A percentile compares a stretch with the other conserved stretches of the same genome.
phyloP scores from a whole-genome alignment of 2,329 filamentous ascomycete genomes.

The Alternaria sp. region DNA sequence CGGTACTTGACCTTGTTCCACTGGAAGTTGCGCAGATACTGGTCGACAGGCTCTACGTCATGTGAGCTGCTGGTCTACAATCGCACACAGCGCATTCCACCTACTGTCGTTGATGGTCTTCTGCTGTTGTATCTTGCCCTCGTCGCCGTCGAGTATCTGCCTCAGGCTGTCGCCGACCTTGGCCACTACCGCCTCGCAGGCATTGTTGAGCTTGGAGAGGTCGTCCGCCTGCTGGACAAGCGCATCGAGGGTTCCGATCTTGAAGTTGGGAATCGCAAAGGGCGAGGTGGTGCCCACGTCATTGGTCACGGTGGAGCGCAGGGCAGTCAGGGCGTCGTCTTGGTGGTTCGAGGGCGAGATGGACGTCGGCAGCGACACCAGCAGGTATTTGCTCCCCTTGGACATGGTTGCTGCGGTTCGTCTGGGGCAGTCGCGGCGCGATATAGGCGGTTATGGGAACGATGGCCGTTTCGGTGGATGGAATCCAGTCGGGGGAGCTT shows the following conservation, averaged over 20 bases:
- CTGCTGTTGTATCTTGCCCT: constrained; percentile 81
- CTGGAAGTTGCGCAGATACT: constrained; percentile 85
- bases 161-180: constrained; percentile 89
- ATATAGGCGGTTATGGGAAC: constrained; percentile 23
- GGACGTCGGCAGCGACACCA: constrained; percentile 87
- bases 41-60: constrained; percentile 83
- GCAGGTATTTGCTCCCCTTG: constrained; percentile 71
- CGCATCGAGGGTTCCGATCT: constrained; percentile 94
- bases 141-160: constrained; percentile 81
- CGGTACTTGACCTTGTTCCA: constrained; percentile 99
- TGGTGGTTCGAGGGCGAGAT: constrained; percentile 81
- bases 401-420: constrained; percentile 46
- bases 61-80: constrained; percentile 6
- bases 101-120: constrained; percentile 92
- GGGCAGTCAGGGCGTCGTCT: constrained; percentile 79
- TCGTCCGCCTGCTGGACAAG: constrained; percentile 97
- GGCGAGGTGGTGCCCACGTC: constrained; percentile 78
- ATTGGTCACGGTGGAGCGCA: constrained; percentile 73
- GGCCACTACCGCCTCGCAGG: constrained; percentile 80
- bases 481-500: constrained; percentile 25
- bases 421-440: constrained; percentile 18
- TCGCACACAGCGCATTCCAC: neutral
- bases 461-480: constrained; percentile 26
- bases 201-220: constrained; percentile 81
- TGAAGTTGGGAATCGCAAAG: constrained; percentile 91